Base-by-base conservation (phyloP, 164 flowering plant species). In the Nymphaea colorata region DNA sequence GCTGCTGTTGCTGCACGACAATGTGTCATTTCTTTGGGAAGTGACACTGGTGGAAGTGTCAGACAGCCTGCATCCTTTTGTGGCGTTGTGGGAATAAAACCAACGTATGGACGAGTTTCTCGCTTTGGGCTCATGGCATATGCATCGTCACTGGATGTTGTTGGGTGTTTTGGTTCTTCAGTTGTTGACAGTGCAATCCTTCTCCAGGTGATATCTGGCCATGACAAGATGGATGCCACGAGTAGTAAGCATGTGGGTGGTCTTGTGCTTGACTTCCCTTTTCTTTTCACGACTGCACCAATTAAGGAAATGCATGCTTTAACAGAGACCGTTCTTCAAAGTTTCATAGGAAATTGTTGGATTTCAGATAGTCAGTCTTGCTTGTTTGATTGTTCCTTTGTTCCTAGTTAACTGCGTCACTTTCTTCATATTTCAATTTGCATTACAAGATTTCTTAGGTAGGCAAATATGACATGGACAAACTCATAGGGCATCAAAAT, bases 51-150 rank as follows among this genome's bases (percentile, higher is more conserved):
- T 67, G 98, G 98, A 61, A 94, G 98, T 82, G 97, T 94, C 1
- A 80, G 98, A 78, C 98, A 94, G 81, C 98, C 98, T 41, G 98
- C 98, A 45, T 88, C 98, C 5, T 94, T 94, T 73, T 94, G 98
- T 81, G 98, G 97, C 61, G 98, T 94, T 72, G 98, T 94, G 59
- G 98, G 98, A 60, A 68, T 94, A 72, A 94, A 94, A 78, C 98
- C 98, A 60, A 94, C 97, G 5, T 94, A 94, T 80, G 97, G 98
- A 41, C 95, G 97, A 63, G 89, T 94, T 17, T 94, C 98, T 57
- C 84, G 98, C 78, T 91, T 78, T 81, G 98, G 98, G n/a, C 91
- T 94, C 47, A 91, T 94, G 89, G 97, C 98, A 36, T 91, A 91
- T 85, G 98, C 98, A 17, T 94, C 98, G 25, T 94, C 98, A 2